A percentile compares a stretch with the other conserved stretches of the same genome.
Conservation (phyloP, 768 basidiomycete genomes). For the Trametes punicea region DNA sequence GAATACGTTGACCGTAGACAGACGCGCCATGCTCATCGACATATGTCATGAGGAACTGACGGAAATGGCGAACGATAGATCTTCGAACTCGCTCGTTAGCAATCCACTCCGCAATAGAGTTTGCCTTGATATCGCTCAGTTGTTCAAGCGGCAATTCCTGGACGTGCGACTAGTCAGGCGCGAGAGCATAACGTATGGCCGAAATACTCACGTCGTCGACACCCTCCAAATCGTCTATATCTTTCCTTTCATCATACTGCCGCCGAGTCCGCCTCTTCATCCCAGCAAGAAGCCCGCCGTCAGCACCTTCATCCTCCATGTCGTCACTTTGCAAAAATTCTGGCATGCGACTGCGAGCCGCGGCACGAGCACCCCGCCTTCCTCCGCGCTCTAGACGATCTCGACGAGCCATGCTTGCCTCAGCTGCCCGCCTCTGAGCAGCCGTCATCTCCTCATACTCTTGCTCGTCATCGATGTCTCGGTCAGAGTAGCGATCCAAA, state of each 20-base stretch:
- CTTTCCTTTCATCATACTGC: conserved; percentile 91
- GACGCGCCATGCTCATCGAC: conserved; percentile 89
- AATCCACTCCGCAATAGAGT: conserved; percentile 98
- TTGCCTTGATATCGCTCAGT: conserved; percentile 95
- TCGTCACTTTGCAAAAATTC: conserved; percentile 86
- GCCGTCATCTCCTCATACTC: conserved; percentile 65
- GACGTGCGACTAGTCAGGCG: neutral
- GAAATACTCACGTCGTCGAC: conserved; percentile 69
- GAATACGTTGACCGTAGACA: conserved; percentile 93
- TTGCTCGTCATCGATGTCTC: conserved; percentile 81
- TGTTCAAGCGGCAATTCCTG: conserved; percentile 95
- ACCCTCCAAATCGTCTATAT: conserved; percentile 88
- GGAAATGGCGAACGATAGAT: conserved; percentile 89
- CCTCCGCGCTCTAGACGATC: conserved; percentile 74
- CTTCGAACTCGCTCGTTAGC: conserved; percentile 86
- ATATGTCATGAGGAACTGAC: conserved; percentile 93
- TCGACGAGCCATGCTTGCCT: conserved; percentile 82
- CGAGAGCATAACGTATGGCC: neutral
- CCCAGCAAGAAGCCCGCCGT: conserved; percentile 59
- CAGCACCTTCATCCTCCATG: conserved; percentile 64
- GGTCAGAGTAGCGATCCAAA: conserved; percentile 85
- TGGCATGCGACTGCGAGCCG: conserved; percentile 76
- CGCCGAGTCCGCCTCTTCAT: conserved; percentile 82
- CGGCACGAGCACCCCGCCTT: conserved; percentile 67
- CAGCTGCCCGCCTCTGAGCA: conserved; percentile 74